Conservation (phyloP, 1,284 basidiomycete genomes). For the Ceratobasidium sp. region DNA sequence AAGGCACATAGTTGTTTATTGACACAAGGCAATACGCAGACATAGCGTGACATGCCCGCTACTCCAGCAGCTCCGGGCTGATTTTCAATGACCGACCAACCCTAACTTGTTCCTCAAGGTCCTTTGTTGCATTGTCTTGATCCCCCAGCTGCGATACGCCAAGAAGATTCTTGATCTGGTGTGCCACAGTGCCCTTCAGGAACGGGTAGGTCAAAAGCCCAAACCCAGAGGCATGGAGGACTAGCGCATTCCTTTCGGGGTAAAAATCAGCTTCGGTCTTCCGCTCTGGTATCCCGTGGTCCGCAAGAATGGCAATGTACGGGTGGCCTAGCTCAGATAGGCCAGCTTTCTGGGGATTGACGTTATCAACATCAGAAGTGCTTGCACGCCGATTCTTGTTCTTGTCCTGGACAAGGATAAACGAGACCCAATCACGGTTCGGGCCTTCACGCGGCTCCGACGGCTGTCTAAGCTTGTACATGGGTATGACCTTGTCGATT, state of each 20-base stretch:
- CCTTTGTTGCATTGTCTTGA: background rate
- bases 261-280: background rate
- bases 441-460: background rate
- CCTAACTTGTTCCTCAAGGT: conserved; percentile 17
- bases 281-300: background rate
- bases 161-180: background rate
- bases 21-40: too few relatives aligned
- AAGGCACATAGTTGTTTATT: too few relatives aligned
- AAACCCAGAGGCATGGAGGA: background rate
- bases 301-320: conserved; percentile 8
- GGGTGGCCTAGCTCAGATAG: background rate
- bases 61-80: too few relatives aligned
- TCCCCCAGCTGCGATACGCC: background rate
- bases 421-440: background rate
- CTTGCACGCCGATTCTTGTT: background rate
- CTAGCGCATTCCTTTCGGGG: background rate
- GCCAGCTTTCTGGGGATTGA: background rate
- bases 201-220: background rate
- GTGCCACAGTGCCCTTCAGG: background rate
- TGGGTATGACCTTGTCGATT: conserved; percentile 18
- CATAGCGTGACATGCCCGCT: too few relatives aligned
- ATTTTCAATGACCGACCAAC: too few relatives aligned
- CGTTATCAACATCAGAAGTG: background rate
- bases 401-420: background rate
- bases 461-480: background rate